Evolutionary conservation across 169 alveolate genomes (phyloP).

Genomic region (Plasmodium gallinaceum): DNA sequence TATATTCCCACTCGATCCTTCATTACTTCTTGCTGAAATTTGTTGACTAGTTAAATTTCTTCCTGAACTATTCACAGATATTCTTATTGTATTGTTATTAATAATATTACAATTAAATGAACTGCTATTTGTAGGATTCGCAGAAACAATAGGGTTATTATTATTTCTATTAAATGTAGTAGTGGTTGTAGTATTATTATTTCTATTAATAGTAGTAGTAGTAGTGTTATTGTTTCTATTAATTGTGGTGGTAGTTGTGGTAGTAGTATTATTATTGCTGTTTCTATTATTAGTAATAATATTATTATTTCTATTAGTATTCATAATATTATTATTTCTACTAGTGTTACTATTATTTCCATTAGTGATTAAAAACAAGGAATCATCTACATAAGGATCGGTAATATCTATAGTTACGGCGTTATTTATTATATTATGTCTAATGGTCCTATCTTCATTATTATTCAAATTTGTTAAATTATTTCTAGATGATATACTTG

Average conservation of each 20-base stretch:
- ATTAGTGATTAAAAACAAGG: constrained; percentile 8
- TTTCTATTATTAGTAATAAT: neutral
- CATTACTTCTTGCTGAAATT: constrained; percentile 12
- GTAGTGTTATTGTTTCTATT: neutral
- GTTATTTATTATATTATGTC: constrained; percentile 25
- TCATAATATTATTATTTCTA: constrained; percentile 13
- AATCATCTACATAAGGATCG: constrained; percentile 1
- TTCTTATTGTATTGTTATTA: constrained; percentile 1
- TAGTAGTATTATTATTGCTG: neutral
- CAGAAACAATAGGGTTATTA: neutral
- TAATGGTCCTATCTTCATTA: constrained; percentile 9
- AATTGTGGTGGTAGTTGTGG: neutral
- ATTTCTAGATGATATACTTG: neutral
- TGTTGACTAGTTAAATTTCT: neutral
- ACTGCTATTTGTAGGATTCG: neutral
- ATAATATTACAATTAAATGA: neutral
- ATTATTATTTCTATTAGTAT: constrained; percentile 1
- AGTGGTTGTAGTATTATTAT: neutral
- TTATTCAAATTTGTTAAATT: neutral
- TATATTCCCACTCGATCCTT: constrained; percentile 5
- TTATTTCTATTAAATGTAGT: neutral
- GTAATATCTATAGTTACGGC: neutral
- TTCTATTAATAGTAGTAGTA: neutral
- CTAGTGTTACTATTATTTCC: constrained; percentile 8
- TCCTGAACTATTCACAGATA: neutral